Evolutionary conservation across 192 early-diverging fungal genomes (phyloP).

Genomic region (Funneliformis geosporum): DNA sequence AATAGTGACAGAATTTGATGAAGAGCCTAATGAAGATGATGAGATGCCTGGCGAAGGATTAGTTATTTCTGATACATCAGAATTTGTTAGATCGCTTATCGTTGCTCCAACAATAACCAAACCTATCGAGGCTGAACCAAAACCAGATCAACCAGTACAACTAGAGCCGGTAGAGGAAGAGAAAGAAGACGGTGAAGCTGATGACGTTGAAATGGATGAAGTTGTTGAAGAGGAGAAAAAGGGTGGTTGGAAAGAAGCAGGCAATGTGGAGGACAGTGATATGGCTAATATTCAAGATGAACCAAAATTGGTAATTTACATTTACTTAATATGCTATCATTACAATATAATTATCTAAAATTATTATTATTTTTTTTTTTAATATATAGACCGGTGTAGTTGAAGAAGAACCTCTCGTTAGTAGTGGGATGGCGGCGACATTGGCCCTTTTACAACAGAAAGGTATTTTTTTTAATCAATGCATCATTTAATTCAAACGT

Average conservation of each 20-base stretch:
- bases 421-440: slow-evolving; percentile 78
- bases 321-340: not conserved
- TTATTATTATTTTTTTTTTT: not conserved
- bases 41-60: slow-evolving; percentile 45
- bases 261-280: slow-evolving; percentile 32
- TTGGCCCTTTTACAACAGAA: slow-evolving; percentile 79
- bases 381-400: slow-evolving; percentile 32
- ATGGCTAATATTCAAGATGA: slow-evolving; percentile 30
- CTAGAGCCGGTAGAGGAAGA: slow-evolving; percentile 37
- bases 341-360: not conserved
- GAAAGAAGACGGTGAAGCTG: slow-evolving; percentile 14
- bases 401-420: slow-evolving; percentile 80
- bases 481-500: not conserved
- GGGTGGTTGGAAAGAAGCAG: slow-evolving; percentile 32
- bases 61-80: slow-evolving; percentile 85
- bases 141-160: slow-evolving; percentile 25
- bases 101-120: slow-evolving; percentile 40
- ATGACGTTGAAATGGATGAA: slow-evolving; percentile 40
- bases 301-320: slow-evolving; percentile 29
- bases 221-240: slow-evolving; percentile 19
- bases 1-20: slow-evolving; percentile 40
- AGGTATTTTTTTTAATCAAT: slow-evolving; percentile 49
- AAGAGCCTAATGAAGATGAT: slow-evolving; percentile 48
- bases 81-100: slow-evolving; percentile 76
- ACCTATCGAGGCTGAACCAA: slow-evolving; percentile 17